Evolutionary conservation across 2,329 filamentous ascomycete genomes (phyloP), one percentile per base, ranked within the genome.

Genomic region (Macrophomina tecta): DNA sequence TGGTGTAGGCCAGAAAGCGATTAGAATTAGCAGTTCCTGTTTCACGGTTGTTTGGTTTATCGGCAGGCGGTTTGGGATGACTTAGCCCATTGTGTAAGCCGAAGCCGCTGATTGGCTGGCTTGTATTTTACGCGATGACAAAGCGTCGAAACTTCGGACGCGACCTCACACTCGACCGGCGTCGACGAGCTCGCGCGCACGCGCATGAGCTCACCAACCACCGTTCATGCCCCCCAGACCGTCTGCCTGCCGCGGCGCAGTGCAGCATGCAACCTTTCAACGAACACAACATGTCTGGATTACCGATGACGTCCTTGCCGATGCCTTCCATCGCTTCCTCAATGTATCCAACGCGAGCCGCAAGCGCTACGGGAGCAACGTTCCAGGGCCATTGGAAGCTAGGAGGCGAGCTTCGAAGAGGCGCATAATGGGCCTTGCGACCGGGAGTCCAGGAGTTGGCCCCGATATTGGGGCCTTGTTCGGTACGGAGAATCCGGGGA

Each of bases 341-440:
- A 38, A 56, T 14, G 38, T 53, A 18, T 67, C 65, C 48, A 48
- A 67, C 81, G 64, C 82, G 80, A 52, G 82, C 80, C 68, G 77
- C 77, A 76, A 77, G 72, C 83, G 87, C 69, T 80, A 87, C 83
- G 86, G 85, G 70, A 88, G 87, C 79, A 82, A 82, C 69, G 84
- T 88, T 3, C 87, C 87, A 11, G 87, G 87, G 2, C 87, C 87
- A 72, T 79, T 89, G 78, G 87, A 90, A 76, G 86, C 87, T 53
- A 82, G 84, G 69, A 81, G 83, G 72, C 80, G 87, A 63, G 78
- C 84, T 53, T 80, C 85, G 2, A 87, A 82, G 75, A 81, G 87
- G 65, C 82, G 83, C 64, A 87, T 88, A 78, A 85, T 81, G 63
- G 81, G 79, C 18, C 72, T 84, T 11, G 81, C 82, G 40, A 75